Evolutionary conservation across 805 yeast species (phyloP).

Genomic region (Schwanniomyces vanrijiae): DNA sequence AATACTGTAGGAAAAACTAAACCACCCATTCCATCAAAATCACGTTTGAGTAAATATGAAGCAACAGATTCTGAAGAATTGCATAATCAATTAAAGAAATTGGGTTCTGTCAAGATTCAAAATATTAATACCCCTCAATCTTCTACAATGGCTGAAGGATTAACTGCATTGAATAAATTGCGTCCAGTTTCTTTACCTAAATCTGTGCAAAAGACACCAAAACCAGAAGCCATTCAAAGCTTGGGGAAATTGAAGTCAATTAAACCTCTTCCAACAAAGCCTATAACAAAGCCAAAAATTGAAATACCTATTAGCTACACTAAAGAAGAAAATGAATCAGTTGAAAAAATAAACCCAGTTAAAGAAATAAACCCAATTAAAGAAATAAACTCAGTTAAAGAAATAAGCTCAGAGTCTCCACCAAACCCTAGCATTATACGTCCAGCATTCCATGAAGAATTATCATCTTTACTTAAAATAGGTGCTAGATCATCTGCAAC

Average conservation of each 20-base stretch:
- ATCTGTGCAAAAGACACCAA: slow-evolving; percentile 7
- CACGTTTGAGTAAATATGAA: slow-evolving; percentile 18
- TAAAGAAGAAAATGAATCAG: too few species aligned
- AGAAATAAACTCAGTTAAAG: not conserved
- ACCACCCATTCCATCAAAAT: slow-evolving; percentile 12
- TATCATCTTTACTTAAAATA: not conserved
- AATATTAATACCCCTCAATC: not conserved
- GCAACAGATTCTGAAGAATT: slow-evolving; percentile 21
- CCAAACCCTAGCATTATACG: not conserved
- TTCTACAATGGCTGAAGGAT: slow-evolving; percentile 15
- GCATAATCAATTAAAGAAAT: slow-evolving; percentile 22
- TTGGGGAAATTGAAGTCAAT: slow-evolving; percentile 10
- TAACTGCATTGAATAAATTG: slow-evolving; percentile 13
- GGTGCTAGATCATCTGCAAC: not conserved
- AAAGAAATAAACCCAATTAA: too few species aligned
- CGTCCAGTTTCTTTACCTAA: slow-evolving; percentile 15
- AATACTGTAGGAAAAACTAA: slow-evolving; percentile 1
- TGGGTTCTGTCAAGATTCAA: slow-evolving; percentile 10
- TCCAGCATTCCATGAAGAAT: not conserved
- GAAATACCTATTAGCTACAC: too few species aligned
- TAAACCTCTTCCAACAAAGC: not conserved
- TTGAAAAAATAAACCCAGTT: too few species aligned
- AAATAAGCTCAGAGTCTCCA: not conserved
- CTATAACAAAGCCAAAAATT: not conserved
- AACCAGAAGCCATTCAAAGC: slow-evolving; percentile 26